phyloP scores from a whole-genome alignment of 1,139 yeast genomes.

The Candida dubliniensis region DNA sequence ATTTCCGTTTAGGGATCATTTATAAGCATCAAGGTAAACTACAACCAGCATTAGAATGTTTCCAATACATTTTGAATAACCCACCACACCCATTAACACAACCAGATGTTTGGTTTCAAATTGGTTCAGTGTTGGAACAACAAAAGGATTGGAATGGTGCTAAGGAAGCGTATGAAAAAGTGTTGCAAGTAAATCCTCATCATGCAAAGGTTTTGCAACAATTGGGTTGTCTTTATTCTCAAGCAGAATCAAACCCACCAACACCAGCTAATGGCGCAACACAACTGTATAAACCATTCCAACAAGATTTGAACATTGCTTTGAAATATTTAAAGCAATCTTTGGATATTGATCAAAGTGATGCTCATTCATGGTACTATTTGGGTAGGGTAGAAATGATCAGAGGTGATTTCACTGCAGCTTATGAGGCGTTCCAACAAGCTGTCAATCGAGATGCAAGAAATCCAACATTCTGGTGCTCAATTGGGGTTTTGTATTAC shows the following conservation, averaged over 20 bases:
- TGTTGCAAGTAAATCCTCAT: slow-evolving; percentile 82
- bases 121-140: slow-evolving; percentile 93
- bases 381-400: slow-evolving; percentile 97
- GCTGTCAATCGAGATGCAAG: slow-evolving; percentile 96
- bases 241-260: slow-evolving; percentile 48
- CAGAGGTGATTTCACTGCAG: slow-evolving; percentile 89
- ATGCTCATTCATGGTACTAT: slow-evolving; percentile 97
- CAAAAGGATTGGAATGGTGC: slow-evolving; percentile 92
- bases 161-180: slow-evolving; percentile 92
- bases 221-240: slow-evolving; percentile 92
- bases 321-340: slow-evolving; percentile 80
- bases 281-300: slow-evolving; percentile 23
- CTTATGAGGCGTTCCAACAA: slow-evolving; percentile 97
- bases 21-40: slow-evolving; percentile 92
- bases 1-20: slow-evolving; percentile 94
- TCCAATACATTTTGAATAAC: slow-evolving; percentile 81
- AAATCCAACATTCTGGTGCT: slow-evolving; percentile 98
- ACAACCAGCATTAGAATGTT: slow-evolving; percentile 86
- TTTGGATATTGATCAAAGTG: slow-evolving; percentile 82
- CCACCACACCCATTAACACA: slow-evolving; percentile 97
- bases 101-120: slow-evolving; percentile 98
- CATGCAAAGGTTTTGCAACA: slow-evolving; percentile 96
- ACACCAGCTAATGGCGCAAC: slow-evolving; percentile 15
- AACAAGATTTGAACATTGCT: slow-evolving; percentile 81
- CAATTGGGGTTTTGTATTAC: slow-evolving; percentile 93